Conservation (phyloP, 129 eudicot genomes). For the Kitagawia praeruptora region DNA sequence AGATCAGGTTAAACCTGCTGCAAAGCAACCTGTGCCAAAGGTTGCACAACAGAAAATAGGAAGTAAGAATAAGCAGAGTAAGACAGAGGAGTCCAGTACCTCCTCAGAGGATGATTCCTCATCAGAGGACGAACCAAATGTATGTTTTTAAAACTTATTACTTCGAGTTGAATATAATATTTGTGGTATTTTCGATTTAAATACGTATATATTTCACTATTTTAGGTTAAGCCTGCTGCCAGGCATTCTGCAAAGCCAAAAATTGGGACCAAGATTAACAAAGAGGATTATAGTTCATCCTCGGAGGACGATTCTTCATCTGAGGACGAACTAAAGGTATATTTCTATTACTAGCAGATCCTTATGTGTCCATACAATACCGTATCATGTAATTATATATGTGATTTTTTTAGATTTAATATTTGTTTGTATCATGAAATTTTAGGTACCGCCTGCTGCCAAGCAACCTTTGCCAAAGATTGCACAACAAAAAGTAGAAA, state of each 20-base stretch:
- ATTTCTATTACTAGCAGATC: neutral
- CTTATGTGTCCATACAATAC: too few relatives aligned
- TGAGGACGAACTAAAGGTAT: constrained; percentile 29
- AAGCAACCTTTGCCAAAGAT: constrained; percentile 2
- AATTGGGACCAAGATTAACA: too few relatives aligned
- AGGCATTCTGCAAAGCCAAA: too few relatives aligned
- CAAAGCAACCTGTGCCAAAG: constrained; percentile 2
- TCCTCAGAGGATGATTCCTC: neutral
- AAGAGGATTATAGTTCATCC: too few relatives aligned
- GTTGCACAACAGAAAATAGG: neutral
- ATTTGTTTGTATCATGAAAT: neutral
- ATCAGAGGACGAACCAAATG: neutral
- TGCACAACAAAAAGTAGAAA: neutral
- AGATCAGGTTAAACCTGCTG: constrained; percentile 9
- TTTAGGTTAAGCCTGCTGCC: too few relatives aligned
- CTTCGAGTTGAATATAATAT: neutral
- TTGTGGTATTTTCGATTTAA: too few relatives aligned
- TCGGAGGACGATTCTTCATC: neutral
- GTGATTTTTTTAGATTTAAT: neutral
- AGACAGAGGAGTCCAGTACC: neutral
- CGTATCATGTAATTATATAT: neutral
- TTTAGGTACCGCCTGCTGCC: constrained; percentile 3
- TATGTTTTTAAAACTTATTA: neutral
- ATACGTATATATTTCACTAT: too few relatives aligned
- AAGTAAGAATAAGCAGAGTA: neutral